These are phyloP conservation scores for Tarenaya hassleriana DNA, from an alignment of 345 rosid genomes.

Conservation along the genomic window DNA sequence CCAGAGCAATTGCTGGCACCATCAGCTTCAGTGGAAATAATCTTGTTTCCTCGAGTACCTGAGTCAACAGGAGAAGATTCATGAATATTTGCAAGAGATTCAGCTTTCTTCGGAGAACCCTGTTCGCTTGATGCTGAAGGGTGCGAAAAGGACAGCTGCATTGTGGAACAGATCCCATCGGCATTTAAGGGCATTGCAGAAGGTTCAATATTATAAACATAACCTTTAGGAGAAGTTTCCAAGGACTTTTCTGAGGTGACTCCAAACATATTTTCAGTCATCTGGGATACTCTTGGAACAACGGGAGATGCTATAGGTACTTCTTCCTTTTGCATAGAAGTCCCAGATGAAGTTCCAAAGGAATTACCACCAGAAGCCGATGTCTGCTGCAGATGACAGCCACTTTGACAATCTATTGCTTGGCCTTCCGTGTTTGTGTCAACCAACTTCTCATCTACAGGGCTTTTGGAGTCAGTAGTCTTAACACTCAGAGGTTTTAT, in stretches of 20 bases:
- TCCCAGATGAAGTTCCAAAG: too few relatives aligned
- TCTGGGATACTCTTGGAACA: constrained; percentile 2
- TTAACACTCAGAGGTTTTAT: constrained; percentile 24
- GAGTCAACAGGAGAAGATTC: constrained; percentile 19
- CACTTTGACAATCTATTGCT: constrained; percentile 6
- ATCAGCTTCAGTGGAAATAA: background rate
- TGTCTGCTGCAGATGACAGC: background rate
- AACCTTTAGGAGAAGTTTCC: constrained; percentile 3
- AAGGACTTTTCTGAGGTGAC: constrained; percentile 1
- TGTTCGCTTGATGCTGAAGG: constrained; percentile 4
- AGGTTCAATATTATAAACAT: constrained; percentile 10
- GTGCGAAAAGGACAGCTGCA: too few relatives aligned
- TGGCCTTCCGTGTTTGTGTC: constrained; percentile 9
- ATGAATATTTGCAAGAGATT: constrained; percentile 1
- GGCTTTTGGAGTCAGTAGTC: constrained; percentile 19
- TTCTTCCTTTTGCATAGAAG: constrained; percentile 10
- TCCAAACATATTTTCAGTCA: constrained; percentile 18
- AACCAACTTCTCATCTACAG: constrained; percentile 19
- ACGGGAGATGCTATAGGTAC: constrained; percentile 5
- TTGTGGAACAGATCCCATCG: background rate
- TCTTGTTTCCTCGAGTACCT: constrained; percentile 5
- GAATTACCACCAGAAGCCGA: constrained; percentile 3
- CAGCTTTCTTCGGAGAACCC: constrained; percentile 15
- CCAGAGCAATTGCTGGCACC: constrained; percentile 19
- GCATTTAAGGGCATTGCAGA: constrained; percentile 11